These are phyloP conservation scores for Diaporthe ampelina DNA, from an alignment of 2,329 filamentous ascomycete genomes.

Conservation along the genomic window DNA sequence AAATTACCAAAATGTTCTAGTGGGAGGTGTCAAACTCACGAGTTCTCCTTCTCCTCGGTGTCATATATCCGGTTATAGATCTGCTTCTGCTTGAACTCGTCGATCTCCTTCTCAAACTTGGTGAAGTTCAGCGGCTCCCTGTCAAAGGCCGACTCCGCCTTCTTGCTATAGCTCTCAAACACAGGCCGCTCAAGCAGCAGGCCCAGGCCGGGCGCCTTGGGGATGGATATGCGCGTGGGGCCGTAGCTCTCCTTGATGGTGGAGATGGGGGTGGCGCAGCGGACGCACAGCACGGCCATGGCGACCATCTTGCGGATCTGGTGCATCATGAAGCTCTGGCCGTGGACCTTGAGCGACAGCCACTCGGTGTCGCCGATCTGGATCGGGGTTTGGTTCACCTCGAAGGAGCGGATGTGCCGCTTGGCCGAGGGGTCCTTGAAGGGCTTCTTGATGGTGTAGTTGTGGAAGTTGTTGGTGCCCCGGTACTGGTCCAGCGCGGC, in stretches of 20 bases:
- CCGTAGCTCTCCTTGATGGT: slow-evolving; percentile 83
- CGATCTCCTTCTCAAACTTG: slow-evolving; percentile 82
- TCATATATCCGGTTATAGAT: slow-evolving; percentile 95
- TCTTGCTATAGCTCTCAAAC: slow-evolving; percentile 89
- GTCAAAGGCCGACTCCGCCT: slow-evolving; percentile 73
- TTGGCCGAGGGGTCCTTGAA: slow-evolving; percentile 86
- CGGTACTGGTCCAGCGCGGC: slow-evolving; percentile 80
- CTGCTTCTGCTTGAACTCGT: slow-evolving; percentile 89
- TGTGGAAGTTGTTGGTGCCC: slow-evolving; percentile 94
- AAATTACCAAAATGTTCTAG: too few relatives aligned
- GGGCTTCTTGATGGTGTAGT: slow-evolving; percentile 94
- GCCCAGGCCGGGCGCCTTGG: slow-evolving; percentile 92
- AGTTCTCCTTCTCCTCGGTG: slow-evolving; percentile 88
- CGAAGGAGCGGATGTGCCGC: slow-evolving; percentile 92
- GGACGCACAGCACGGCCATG: slow-evolving; percentile 86
- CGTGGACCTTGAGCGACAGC: slow-evolving; percentile 95
- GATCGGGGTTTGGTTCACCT: slow-evolving; percentile 80
- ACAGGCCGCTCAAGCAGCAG: slow-evolving; percentile 91
- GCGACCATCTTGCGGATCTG: slow-evolving; percentile 99
- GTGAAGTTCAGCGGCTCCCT: slow-evolving; percentile 82
- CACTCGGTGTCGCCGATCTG: slow-evolving; percentile 94
- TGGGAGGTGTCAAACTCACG: slow-evolving; percentile 72
- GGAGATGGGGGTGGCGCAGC: slow-evolving; percentile 81
- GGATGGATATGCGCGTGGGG: slow-evolving; percentile 82
- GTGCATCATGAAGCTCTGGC: slow-evolving; percentile 99